Base-by-base conservation (phyloP, 129 eudicot genomes). In the Daucus carota region DNA sequence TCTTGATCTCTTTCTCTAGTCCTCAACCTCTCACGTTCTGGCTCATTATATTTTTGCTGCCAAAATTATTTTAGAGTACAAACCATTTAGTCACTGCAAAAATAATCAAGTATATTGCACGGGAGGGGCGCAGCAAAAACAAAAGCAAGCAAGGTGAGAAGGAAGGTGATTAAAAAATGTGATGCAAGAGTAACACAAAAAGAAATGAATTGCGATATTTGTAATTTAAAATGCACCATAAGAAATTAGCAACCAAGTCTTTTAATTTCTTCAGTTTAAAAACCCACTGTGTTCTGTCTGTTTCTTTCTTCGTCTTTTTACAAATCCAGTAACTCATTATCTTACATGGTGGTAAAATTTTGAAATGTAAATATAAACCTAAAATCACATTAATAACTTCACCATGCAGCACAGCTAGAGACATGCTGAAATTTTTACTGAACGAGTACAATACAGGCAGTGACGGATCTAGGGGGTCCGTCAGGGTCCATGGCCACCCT, bases 41-140 rank as follows among this genome's bases (percentile, higher is more conserved):
- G 71, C 32, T 83, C 89, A 42, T 83, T 85, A 33, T 28, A 74
- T 78, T 83, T 85, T 34, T 83, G 84, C 91, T 87, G 88, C 81
- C 65, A 76, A 14, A 22, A 47, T 41, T 29, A 68, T 54, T 22
- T 66, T 32, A 69, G 31, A 13, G 70, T 66, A 15, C 13, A 34
- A 31, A 24, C 50, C 67, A 67, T 62, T 68, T 28, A 70, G 48
- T 28, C 34, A 67, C 46, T 73, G 77, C 80, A 57, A 59, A 65
- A 45, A 60, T 45, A 29, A 68, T 9, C 22, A 48, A 77, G 20
- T 45, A 15, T 10, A 26, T 8, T 31, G 50, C 59, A 50, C 42
- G 29, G 52, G 26, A 69, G 33, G 40, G 41, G 28, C 24, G 14
- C n/a, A n/a, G 65, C 42, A 13, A 44, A 73, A 48, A 45, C n/a